Base-by-base conservation (phyloP, 2,329 filamentous ascomycete species). In the Cryphonectria carpinicola region DNA sequence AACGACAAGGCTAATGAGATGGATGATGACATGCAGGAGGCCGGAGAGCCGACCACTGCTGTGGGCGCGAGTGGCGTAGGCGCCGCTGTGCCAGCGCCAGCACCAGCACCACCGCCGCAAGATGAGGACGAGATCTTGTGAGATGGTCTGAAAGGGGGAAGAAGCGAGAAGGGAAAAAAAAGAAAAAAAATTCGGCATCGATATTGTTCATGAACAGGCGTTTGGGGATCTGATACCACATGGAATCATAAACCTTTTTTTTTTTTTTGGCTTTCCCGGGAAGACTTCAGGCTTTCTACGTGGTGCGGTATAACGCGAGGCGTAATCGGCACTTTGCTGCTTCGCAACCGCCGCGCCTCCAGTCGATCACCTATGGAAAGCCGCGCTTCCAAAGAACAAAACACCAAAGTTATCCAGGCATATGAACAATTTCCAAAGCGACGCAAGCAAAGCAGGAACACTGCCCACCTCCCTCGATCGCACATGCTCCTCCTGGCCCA, bases 1-100 rank as follows among this genome's bases (percentile, higher is more conserved):
- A 14, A 72, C 52, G 8, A 66, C 17, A 14, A 25, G 41, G 61
- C 10, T 28, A 77, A 75, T n/a, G 76, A 73, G 28, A 75, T 66
- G 6, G 76, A 70, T 1, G 68, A 77, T 41, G 58, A 25, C 35
- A 68, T 64, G 61, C 19, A 64, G n/a, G 60, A 41, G 17, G 17
- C 66, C 22, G 22, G 19, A 28, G 41, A 14, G 13, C 19, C 39
- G 13, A 14, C n/a, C 6, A 39, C 37, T n/a, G 61, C 8, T 11
- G 41, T n/a, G 39, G 25, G 13, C 37, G 39, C 61, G 17, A 32
- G 13, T 46, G 14, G 11, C 39, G 2, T 39, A 43, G n/a, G 11
- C 22, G 37, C 39, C 13, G 35, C 56, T 22, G 35, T 62, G 13
- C 19, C 49, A 25, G 65, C 35, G 7, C 28, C 56, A 28, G 62